Conservation (phyloP, 352 stramenopile species). For the Globisporangium rhizosaccharum region DNA sequence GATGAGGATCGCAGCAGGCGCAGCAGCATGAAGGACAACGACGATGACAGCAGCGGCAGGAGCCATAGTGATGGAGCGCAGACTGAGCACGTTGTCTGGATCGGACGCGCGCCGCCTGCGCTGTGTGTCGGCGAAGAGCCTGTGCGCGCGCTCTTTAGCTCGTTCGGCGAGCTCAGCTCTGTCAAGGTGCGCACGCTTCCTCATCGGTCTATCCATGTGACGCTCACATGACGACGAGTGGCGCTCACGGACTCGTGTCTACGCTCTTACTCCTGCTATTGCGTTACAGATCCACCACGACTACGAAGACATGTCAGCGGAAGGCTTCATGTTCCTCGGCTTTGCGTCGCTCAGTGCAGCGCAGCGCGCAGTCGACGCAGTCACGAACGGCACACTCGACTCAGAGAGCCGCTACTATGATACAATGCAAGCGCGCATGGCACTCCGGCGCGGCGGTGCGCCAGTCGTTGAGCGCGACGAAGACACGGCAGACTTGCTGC, state of each 20-base stretch:
- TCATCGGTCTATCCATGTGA: not conserved
- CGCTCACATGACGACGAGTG: not conserved
- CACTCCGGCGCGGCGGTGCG: slow-evolving; percentile 34
- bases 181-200: slow-evolving; percentile 28
- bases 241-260: not conserved
- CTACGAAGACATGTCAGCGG: slow-evolving; percentile 42
- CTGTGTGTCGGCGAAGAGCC: slow-evolving; percentile 51
- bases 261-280: not conserved
- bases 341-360: slow-evolving; percentile 35
- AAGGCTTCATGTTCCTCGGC: slow-evolving; percentile 69
- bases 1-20: not conserved
- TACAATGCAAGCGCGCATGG: slow-evolving; percentile 39
- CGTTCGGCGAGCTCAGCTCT: slow-evolving; percentile 40
- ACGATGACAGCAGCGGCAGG: no score
- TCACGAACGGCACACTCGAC: slow-evolving; percentile 17
- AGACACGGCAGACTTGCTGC: slow-evolving; percentile 43
- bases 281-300: slow-evolving; percentile 56
- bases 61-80: no score
- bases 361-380: slow-evolving; percentile 28
- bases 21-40: no score
- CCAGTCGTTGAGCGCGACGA: slow-evolving; percentile 21
- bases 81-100: slow-evolving; percentile 29
- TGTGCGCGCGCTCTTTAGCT: slow-evolving; percentile 39
- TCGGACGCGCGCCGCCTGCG: slow-evolving; percentile 46
- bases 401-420: slow-evolving; percentile 17